Percentiles rank a stretch among this genome's conserved stretches.
phyloP scores from a whole-genome alignment of 192 early-diverging fungal species.

The Rhizophlyctis rosea region DNA sequence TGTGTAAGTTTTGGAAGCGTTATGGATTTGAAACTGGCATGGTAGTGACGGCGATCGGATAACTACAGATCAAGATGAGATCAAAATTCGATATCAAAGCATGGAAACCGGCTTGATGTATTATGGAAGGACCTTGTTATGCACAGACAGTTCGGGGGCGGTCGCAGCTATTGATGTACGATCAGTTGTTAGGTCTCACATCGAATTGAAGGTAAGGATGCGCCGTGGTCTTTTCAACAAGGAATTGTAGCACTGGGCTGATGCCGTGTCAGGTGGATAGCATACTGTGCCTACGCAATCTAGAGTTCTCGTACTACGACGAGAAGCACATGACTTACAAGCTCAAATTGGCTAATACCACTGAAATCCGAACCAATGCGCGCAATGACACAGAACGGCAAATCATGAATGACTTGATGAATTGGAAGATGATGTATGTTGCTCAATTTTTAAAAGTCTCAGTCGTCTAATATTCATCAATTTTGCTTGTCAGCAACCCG shows the following conservation, averaged over 20 bases:
- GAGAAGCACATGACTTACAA: constrained; percentile 5
- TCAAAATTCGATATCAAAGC: not conserved
- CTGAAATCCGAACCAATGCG: constrained; percentile 2
- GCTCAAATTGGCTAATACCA: constrained; percentile 8
- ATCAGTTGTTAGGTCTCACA: not conserved
- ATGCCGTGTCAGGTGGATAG: not conserved
- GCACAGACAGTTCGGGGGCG: constrained; percentile 4
- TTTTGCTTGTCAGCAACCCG: not conserved
- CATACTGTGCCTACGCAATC: constrained; percentile 14
- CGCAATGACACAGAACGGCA: not conserved
- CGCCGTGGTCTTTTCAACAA: not conserved
- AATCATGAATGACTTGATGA: not conserved
- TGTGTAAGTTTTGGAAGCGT: constrained; percentile 35
- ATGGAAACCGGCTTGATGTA: not conserved
- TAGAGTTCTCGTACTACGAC: constrained; percentile 23
- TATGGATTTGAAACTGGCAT: not conserved
- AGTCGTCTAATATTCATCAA: not conserved
- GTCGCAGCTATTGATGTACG: not conserved
- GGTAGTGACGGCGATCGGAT: not conserved
- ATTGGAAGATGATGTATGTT: not conserved
- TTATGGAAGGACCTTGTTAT: constrained; percentile 1
- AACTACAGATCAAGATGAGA: not conserved
- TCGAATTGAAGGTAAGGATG: constrained; percentile 1
- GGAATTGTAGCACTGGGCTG: not conserved
- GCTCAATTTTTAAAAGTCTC: not conserved